phyloP scores from a whole-genome alignment of 2,329 filamentous ascomycete species.

The Dactylellina sp. region DNA sequence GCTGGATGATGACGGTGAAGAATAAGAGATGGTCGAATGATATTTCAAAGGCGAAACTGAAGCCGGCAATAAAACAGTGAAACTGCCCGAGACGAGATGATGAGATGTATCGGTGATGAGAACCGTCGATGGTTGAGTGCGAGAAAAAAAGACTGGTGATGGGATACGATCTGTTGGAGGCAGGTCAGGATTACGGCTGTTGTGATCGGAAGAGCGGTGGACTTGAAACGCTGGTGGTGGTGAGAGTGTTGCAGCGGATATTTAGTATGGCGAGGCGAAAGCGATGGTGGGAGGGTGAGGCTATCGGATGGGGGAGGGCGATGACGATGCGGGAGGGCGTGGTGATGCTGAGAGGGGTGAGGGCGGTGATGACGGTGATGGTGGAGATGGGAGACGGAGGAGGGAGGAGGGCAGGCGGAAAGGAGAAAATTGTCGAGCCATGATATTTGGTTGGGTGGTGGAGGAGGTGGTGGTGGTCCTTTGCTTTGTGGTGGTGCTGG shows the following conservation, averaged over 20 bases:
- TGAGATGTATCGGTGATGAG: too few relatives aligned
- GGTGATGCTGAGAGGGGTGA: slow-evolving; percentile 25
- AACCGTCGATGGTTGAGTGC: neutral
- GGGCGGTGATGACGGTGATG: slow-evolving; percentile 43
- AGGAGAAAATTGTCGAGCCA: slow-evolving; percentile 48
- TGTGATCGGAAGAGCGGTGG: slow-evolving; percentile 25
- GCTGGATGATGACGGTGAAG: slow-evolving; percentile 1
- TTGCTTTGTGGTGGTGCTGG: slow-evolving; percentile 19
- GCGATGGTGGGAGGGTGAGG: slow-evolving; percentile 4
- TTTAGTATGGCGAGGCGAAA: neutral
- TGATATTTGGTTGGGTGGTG: slow-evolving; percentile 26
- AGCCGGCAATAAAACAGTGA: too few relatives aligned
- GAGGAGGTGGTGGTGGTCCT: neutral
- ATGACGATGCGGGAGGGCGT: slow-evolving; percentile 10
- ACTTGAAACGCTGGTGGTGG: slow-evolving; percentile 47
- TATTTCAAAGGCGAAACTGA: neutral
- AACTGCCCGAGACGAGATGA: too few relatives aligned
- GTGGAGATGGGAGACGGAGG: slow-evolving; percentile 13
- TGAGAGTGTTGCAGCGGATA: slow-evolving; percentile 34
- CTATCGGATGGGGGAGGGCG: slow-evolving; percentile 17
- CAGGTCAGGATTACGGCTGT: slow-evolving; percentile 3
- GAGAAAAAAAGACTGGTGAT: neutral
- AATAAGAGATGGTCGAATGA: neutral
- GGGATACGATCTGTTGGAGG: too few relatives aligned
- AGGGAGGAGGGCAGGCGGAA: slow-evolving; percentile 35